Percentiles rank a stretch among this genome's conserved stretches.
Evolutionary conservation across 345 rosid species (phyloP).

Genomic region (Salix koriyanagi): DNA sequence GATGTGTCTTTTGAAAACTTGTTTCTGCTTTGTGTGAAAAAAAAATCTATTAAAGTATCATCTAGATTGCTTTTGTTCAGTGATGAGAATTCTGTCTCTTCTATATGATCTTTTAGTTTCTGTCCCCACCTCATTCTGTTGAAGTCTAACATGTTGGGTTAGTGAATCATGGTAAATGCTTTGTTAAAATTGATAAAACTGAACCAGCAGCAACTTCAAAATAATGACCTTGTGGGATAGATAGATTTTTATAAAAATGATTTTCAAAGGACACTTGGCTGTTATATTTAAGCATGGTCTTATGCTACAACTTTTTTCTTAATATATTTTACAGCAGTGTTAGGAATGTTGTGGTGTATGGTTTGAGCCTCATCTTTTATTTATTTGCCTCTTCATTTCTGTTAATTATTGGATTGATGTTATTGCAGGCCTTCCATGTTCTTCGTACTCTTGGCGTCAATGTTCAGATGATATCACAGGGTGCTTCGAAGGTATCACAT

Average conservation of each 20-base stretch:
- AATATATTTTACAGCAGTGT: neutral
- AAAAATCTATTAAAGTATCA: neutral
- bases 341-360: neutral
- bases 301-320: neutral
- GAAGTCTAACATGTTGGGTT: neutral
- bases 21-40: neutral
- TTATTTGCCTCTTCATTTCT: neutral
- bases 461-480: constrained; percentile 99
- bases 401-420: neutral
- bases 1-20: neutral
- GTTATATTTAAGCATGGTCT: neutral
- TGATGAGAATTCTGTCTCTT: neutral
- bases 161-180: neutral
- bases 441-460: constrained; percentile 80
- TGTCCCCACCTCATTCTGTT: neutral
- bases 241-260: neutral
- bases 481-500: constrained; percentile 87
- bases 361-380: neutral
- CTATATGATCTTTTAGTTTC: neutral
- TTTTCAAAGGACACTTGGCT: neutral
- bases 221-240: neutral
- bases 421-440: constrained; percentile 70
- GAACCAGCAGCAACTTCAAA: neutral
- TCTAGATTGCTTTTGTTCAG: neutral
- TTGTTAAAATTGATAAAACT: neutral